Evolutionary conservation across 148 eudicot species (phyloP).

Genomic region (Mesembryanthemum crystallinum): DNA sequence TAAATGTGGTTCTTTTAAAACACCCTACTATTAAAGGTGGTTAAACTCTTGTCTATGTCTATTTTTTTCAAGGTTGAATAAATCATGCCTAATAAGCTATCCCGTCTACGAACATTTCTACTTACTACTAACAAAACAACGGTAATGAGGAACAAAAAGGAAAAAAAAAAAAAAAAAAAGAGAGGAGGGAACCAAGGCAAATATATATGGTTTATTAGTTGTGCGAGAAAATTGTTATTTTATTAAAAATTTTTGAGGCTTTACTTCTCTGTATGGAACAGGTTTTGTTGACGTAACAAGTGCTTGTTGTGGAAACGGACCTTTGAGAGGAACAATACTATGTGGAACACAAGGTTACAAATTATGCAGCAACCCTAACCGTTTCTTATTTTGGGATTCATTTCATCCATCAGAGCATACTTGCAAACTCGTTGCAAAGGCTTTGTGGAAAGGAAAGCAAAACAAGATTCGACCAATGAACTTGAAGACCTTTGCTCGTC

Average conservation of each 20-base stretch:
- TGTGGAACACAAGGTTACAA: conserved; percentile 53
- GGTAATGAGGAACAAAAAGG: neutral
- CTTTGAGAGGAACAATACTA: conserved; percentile 49
- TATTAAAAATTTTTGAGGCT: neutral
- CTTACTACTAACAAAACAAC: no score
- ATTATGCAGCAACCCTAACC: conserved; percentile 41
- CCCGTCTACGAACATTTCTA: no score
- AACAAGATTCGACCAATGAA: conserved; percentile 42
- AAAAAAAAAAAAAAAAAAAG: no score
- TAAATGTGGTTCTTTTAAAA: no score
- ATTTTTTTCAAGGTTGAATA: no score
- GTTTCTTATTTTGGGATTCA: conserved; percentile 57
- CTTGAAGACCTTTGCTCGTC: conserved; percentile 38
- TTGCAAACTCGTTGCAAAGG: conserved; percentile 46
- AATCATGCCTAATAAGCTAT: no score
- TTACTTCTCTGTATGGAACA: neutral
- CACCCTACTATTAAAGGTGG: no score
- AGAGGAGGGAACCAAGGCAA: no score
- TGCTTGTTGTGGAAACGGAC: conserved; percentile 64
- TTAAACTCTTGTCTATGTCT: no score
- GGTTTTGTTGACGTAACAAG: conserved; percentile 40
- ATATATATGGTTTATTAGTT: no score
- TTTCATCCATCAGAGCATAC: conserved; percentile 59
- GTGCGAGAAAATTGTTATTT: neutral
- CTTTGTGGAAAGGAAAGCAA: conserved; percentile 40